Conservation (phyloP, 768 basidiomycete species). For the Lactarius evosmus region DNA sequence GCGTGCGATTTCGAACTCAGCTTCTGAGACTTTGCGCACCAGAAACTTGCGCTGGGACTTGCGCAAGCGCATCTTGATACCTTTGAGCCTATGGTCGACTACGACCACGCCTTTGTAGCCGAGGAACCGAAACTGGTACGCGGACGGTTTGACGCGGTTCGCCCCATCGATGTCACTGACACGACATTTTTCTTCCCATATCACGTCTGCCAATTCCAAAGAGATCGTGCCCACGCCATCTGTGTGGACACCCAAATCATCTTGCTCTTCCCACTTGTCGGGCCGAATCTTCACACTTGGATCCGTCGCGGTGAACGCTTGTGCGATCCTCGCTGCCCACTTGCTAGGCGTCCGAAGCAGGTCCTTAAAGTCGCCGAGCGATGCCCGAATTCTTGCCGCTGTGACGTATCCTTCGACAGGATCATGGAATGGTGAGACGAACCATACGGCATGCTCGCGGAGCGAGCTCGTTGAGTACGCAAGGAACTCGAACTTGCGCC, state of each 20-base stretch:
- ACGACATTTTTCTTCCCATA: constrained; percentile 56
- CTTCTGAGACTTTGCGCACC: constrained; percentile 42
- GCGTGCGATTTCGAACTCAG: constrained; percentile 71
- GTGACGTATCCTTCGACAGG: constrained; percentile 44
- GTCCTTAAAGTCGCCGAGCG: constrained; percentile 67
- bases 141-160: constrained; percentile 9
- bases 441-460: constrained; percentile 82
- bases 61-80: constrained; percentile 66
- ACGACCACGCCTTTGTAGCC: constrained; percentile 78
- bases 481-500: constrained; percentile 72
- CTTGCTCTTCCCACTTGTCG: constrained; percentile 60
- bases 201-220: constrained; percentile 48
- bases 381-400: constrained; percentile 54
- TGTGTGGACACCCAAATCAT: constrained; percentile 62
- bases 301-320: constrained; percentile 82
- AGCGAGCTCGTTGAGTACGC: constrained; percentile 80
- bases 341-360: constrained; percentile 56
- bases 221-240: constrained; percentile 84
- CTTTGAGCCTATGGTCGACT: constrained; percentile 54
- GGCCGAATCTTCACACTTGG: constrained; percentile 57
- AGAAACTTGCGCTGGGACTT: constrained; percentile 76
- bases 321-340: constrained; percentile 78
- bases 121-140: constrained; percentile 81
- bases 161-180: constrained; percentile 28
- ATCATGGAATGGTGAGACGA: constrained; percentile 60